Conservation (phyloP, 2,329 filamentous ascomycete genomes). For the Fusarium piperis region DNA sequence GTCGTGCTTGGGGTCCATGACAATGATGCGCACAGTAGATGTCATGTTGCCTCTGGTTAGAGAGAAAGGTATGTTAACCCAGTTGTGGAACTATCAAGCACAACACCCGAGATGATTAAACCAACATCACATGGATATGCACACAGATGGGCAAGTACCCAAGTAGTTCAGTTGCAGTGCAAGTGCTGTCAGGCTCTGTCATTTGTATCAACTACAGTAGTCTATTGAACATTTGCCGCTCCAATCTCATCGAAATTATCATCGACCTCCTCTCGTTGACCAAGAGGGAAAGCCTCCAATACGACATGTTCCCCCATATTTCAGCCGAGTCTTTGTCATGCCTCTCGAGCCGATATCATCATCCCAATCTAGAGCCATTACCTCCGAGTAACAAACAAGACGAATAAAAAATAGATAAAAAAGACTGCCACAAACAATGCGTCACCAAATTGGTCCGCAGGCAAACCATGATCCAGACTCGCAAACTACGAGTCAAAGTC, state of each 20-base stretch:
- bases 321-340: slow-evolving; percentile 29
- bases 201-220: slow-evolving; percentile 30
- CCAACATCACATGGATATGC: neutral
- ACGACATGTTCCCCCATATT: slow-evolving; percentile 3
- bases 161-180: too few relatives aligned
- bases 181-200: slow-evolving; percentile 2
- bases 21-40: neutral
- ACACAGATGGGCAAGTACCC: neutral
- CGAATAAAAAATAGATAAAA: neutral
- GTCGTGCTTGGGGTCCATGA: neutral
- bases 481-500: slow-evolving; percentile 38
- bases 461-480: slow-evolving; percentile 42
- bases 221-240: slow-evolving; percentile 26
- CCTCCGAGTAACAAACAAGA: slow-evolving; percentile 36
- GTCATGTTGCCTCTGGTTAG: neutral
- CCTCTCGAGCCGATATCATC: slow-evolving; percentile 29
- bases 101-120: neutral
- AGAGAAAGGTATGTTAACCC: neutral
- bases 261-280: slow-evolving; percentile 22
- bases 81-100: neutral
- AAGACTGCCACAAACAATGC: slow-evolving; percentile 24
- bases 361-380: slow-evolving; percentile 45
- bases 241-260: slow-evolving; percentile 22
- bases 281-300: slow-evolving; percentile 20
- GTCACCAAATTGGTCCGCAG: slow-evolving; percentile 34